Conservation (phyloP, 106 monocot species). For the Phalaenopsis equestris region DNA sequence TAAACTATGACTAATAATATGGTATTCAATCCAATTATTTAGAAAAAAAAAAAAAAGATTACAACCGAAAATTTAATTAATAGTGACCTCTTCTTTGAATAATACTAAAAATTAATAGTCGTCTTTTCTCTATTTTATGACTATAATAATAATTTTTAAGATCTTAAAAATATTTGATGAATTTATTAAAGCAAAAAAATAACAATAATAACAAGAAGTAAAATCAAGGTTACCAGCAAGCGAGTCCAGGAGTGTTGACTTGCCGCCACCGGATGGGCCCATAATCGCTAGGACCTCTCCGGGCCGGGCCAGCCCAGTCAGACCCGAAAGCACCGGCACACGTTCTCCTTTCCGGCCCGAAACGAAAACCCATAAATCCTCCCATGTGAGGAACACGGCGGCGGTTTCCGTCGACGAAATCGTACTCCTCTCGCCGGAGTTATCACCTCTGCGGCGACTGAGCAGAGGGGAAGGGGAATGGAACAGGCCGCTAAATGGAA, state of each 20-base stretch:
- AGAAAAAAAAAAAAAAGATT: no score
- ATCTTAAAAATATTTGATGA: background rate
- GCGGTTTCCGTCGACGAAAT: background rate
- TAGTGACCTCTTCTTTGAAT: no score
- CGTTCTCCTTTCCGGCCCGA: background rate
- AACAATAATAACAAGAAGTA: background rate
- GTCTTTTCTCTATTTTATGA: no score
- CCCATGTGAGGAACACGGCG: constrained; percentile 15
- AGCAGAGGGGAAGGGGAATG: background rate
- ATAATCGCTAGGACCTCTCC: constrained; percentile 33
- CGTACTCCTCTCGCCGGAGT: background rate
- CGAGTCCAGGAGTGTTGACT: constrained; percentile 31
- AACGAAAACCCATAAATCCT: constrained; percentile 23
- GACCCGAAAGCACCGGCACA: constrained; percentile 13
- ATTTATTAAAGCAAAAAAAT: background rate
- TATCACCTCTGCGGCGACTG: background rate
- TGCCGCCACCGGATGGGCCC: constrained; percentile 40
- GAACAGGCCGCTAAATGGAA: background rate
- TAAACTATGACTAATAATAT: no score
- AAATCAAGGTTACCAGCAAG: constrained; percentile 15
- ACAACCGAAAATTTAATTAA: no score
- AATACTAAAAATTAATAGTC: no score
- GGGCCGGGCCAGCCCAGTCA: constrained; percentile 25
- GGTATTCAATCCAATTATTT: no score
- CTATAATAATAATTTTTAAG: no score